These are phyloP conservation scores for Isatis tinctoria DNA, from an alignment of 345 rosid genomes.

Conservation along the genomic window DNA sequence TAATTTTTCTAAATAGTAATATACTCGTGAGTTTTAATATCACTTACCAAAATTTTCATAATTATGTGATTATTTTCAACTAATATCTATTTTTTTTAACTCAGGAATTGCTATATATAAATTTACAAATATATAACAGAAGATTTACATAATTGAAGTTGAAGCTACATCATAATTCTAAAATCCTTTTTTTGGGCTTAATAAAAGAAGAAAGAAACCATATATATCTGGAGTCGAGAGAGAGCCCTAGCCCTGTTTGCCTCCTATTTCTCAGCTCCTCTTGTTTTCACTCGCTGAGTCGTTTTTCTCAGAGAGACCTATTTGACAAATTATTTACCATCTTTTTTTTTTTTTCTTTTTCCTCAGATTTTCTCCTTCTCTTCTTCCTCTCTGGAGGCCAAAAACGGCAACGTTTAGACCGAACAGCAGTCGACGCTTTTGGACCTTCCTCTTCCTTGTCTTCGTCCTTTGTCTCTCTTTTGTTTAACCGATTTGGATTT, in stretches of 20 bases:
- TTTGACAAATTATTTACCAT: slow-evolving; percentile 10
- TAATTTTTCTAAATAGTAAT: background rate
- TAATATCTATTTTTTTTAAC: too few species aligned
- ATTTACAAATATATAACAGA: too few species aligned
- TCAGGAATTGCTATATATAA: too few species aligned
- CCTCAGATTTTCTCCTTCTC: slow-evolving; percentile 14
- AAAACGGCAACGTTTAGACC: slow-evolving; percentile 27
- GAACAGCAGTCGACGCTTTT: slow-evolving; percentile 21
- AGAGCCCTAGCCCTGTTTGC: slow-evolving; percentile 10
- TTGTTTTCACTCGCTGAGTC: slow-evolving; percentile 8
- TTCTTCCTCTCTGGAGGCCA: background rate
- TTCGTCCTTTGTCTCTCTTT: background rate
- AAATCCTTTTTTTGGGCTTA: background rate
- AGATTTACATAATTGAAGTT: background rate
- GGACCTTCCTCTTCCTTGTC: slow-evolving; percentile 6
- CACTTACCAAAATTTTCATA: background rate
- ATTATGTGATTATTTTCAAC: background rate
- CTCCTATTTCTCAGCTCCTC: slow-evolving; percentile 16
- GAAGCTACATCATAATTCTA: background rate
- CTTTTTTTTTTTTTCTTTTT: background rate
- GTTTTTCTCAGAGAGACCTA: background rate
- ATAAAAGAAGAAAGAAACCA: background rate
- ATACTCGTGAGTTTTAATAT: background rate
- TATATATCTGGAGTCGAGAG: background rate
- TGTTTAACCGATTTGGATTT: slow-evolving; percentile 23